Conservation (phyloP, 116 monocot species). For the Dioscorea cayenensis region DNA sequence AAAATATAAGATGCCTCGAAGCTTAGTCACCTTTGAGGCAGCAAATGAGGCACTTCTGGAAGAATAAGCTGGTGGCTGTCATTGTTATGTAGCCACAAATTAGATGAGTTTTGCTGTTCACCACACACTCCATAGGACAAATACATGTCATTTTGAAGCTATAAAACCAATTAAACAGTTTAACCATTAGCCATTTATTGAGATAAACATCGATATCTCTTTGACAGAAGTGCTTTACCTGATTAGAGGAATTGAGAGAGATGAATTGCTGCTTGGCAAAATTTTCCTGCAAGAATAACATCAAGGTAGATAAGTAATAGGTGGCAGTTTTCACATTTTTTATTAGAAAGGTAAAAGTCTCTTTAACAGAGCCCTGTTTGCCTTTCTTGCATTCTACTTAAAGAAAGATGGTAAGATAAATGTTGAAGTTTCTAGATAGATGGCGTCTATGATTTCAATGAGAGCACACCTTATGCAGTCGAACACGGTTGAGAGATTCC, state of each 20-base stretch:
- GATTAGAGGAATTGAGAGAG: conserved; percentile 19
- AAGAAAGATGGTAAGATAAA: too few species aligned
- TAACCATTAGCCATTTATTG: neutral
- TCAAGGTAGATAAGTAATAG: neutral
- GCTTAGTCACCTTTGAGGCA: conserved; percentile 23
- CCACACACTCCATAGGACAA: conserved; percentile 13
- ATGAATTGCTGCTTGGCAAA: conserved; percentile 30
- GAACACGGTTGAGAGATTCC: conserved; percentile 19
- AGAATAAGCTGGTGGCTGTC: conserved; percentile 22
- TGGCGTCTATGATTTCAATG: neutral
- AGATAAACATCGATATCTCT: neutral
- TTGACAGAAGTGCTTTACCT: conserved; percentile 20
- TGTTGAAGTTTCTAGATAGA: too few species aligned
- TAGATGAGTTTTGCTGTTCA: conserved; percentile 26
- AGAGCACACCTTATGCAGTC: conserved; percentile 24
- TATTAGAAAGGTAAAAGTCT: neutral
- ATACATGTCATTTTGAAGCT: conserved; percentile 37
- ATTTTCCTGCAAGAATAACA: conserved; percentile 20
- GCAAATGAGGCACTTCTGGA: conserved; percentile 21
- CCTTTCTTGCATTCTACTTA: too few species aligned
- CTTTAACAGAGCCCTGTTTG: neutral
- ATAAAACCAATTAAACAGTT: conserved; percentile 3
- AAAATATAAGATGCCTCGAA: too few species aligned
- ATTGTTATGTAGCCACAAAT: conserved; percentile 30
- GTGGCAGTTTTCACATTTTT: too few species aligned